Base-by-base conservation (phyloP, 2,329 filamentous ascomycete genomes). In the Fusarium longipes region DNA sequence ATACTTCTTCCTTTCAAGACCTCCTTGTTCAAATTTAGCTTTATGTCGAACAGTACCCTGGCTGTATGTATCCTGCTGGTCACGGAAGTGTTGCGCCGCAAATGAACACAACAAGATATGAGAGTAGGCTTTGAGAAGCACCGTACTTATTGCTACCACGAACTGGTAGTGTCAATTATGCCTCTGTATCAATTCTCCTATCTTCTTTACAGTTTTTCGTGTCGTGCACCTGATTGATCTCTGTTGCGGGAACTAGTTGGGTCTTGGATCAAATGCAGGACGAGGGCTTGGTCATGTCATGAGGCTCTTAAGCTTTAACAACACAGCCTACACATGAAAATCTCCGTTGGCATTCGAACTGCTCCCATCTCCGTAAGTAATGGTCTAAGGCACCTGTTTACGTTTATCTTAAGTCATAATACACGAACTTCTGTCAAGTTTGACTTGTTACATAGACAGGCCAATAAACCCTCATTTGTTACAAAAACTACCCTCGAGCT, bases 1-100 rank as follows among this genome's bases (percentile, higher is more conserved):
- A 70, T 25, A 52, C 39, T 0, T 58, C 42, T 4, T 61, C 58
- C 2, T 12, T 67, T 10, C 65, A 70, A 17, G 62, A 67, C 20
- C 48, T 51, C 1, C 53, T 71, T 0, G 7, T 60, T n/a, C 44
- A 47, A 0, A 22, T 67, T 10, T 45, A 55, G 18, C 5, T 14
- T 5, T 7, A 32, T n/a, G 9, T 7, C 2, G 1, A 2, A 3
- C 15, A 18, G 0, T 4, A 11, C 6, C 10, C 33, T 12, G 1
- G 17, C 5, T 3, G 4, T 8, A 1, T 5, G 9, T 20, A 18
- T 14, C 7, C n/a, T 2, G 5, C 9, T 11, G 20, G 5, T 20
- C n/a, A 2, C 11, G 7, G 20, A 7, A 15, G 7, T 47, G 20
- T 12, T 5, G 32, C 11, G 22, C 22, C 20, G 18, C 20, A n/a